A percentile compares a stretch with the other conserved stretches of the same genome.
These are phyloP conservation scores for Thuidium tamariscinum DNA, from an alignment of 225 moss, liverwort and hornwort species.

Conservation along the genomic window DNA sequence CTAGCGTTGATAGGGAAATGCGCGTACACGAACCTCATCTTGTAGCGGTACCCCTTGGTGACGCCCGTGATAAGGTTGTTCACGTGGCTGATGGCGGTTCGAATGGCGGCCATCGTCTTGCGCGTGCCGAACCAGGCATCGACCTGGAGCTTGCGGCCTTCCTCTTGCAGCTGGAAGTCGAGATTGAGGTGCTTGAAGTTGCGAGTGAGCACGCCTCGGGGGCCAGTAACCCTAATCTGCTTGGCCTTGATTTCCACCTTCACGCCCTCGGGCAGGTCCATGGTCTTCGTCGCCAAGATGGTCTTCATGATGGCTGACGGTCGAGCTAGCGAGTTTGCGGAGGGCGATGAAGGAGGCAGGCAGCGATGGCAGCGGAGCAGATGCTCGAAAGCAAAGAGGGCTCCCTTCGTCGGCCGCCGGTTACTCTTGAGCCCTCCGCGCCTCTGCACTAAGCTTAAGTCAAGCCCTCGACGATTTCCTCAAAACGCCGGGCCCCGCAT, in stretches of 20 bases:
- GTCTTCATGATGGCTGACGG: slow-evolving; percentile 42
- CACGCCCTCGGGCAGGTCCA: slow-evolving; percentile 58
- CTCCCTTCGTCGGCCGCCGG: too few relatives aligned
- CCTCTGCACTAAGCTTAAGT: too few relatives aligned
- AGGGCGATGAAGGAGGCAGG: background rate
- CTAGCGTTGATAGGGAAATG: slow-evolving; percentile 79
- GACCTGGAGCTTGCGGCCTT: slow-evolving; percentile 52
- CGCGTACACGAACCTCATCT: slow-evolving; percentile 75
- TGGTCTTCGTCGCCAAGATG: slow-evolving; percentile 42
- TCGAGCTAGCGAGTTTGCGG: too few relatives aligned
- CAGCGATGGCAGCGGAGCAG: background rate
- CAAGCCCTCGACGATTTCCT: too few relatives aligned
- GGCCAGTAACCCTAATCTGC: slow-evolving; percentile 63
- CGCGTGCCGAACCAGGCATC: slow-evolving; percentile 69
- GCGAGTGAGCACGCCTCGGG: slow-evolving; percentile 55
- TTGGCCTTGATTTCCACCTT: slow-evolving; percentile 65
- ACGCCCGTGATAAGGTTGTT: slow-evolving; percentile 71
- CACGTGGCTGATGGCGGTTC: slow-evolving; percentile 65
- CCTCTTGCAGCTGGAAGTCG: slow-evolving; percentile 52
- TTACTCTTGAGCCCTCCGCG: too few relatives aligned
- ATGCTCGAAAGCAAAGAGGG: background rate
- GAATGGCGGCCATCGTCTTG: slow-evolving; percentile 68
- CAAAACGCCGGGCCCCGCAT: too few relatives aligned
- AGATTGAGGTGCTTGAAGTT: slow-evolving; percentile 75
- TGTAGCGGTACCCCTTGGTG: slow-evolving; percentile 67